Conservation (phyloP, 305 asterid genomes). For the Solanum chacoense region DNA sequence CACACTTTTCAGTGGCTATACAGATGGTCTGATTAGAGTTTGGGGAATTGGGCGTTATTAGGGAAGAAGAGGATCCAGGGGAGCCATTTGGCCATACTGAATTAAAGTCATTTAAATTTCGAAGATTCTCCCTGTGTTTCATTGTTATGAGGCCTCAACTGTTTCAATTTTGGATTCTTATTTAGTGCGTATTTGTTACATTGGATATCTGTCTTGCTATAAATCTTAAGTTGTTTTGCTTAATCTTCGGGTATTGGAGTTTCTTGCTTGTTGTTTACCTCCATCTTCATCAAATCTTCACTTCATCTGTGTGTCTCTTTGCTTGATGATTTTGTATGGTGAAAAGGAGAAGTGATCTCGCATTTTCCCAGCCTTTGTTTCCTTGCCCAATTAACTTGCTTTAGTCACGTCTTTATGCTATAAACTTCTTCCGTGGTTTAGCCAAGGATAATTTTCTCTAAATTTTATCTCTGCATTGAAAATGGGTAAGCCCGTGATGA, state of each 20-base stretch:
- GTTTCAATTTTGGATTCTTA: neutral
- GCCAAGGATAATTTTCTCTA: neutral
- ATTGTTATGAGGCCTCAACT: neutral
- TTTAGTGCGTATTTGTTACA: neutral
- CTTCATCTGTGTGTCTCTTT: neutral
- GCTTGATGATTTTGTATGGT: neutral
- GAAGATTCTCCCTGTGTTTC: neutral
- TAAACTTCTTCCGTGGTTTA: neutral
- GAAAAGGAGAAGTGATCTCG: neutral
- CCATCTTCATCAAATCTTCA: neutral
- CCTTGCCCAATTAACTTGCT: neutral
- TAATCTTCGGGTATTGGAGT: neutral
- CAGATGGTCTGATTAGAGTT: slow-evolving; percentile 45
- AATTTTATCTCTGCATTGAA: neutral
- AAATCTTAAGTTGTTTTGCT: neutral
- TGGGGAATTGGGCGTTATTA: slow-evolving; percentile 54
- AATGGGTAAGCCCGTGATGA: neutral
- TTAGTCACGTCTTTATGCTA: neutral
- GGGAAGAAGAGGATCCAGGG: neutral
- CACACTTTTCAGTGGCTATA: slow-evolving; percentile 52
- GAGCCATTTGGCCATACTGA: neutral
- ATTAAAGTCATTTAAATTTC: neutral
- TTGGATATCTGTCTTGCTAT: neutral
- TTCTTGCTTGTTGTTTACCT: neutral
- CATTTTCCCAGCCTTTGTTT: neutral